Evolutionary conservation across 2,329 filamentous ascomycete genomes (phyloP), one percentile per base, ranked within the genome.

Genomic region (Botrytis deweyae): DNA sequence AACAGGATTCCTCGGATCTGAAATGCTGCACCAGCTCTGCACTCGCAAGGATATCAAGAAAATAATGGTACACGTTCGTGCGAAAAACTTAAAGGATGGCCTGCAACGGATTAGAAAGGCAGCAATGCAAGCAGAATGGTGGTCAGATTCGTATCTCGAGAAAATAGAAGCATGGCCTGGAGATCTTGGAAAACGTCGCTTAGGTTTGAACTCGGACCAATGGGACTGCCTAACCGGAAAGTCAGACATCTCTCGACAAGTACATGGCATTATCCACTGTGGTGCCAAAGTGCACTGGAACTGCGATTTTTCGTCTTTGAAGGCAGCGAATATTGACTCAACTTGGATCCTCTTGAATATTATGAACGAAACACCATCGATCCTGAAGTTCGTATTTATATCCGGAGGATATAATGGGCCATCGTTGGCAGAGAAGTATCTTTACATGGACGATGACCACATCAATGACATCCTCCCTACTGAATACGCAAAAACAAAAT

Each of bases 401-500:
- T 80, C 81, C n/a, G 79, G 80, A 62, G 80, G 80, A 5, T 72
- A 65, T 7, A 62, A 71, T 12, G n/a, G 72, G 4, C 73, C 59
- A 14, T 44, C 62, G n/a, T 49, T 65, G 5, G 59, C 68, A 29
- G 67, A 75, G 36, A 92, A 79, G 87, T 89, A 63, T 89, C 97
- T 2, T 89, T 88, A 46, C 59, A 46, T 67, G 70, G 63, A 38
- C 29, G 59, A 46, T 20, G 9, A 25, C 40, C 62, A 59, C 29
- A 29, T 58, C 20, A 67, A 52, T 38, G 16, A 65, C 2, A 36
- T 29, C 8, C 97, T 2, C 89, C 89, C 71, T 55, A 97, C 92
- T 0, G 94, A 94, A 18, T 97, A 97, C 79, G 94, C 93, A 4
- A 94, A 97, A 82, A 90, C 89, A 77, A 97, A 98, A 83, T 97